Evolutionary conservation across 78 protist genomes (phyloP), one percentile per base, ranked within the genome.

Genomic region (Guillardia theta): DNA sequence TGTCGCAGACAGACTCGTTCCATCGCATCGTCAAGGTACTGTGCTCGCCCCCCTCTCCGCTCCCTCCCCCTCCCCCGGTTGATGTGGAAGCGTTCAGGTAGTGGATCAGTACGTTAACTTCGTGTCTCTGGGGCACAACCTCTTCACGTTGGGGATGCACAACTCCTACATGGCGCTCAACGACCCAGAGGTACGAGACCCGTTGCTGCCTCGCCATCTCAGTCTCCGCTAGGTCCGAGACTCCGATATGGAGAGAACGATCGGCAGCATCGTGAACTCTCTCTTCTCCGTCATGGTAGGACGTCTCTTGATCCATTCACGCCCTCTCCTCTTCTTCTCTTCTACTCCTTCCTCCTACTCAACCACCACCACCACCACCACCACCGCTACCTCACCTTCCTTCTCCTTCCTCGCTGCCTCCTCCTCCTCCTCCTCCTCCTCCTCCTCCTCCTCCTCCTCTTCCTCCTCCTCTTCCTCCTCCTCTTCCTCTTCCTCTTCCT

Each of bases 51-150:
- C 58, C 58, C 10, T 15, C 58, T 19, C 58, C 15, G 30, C 6
- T 6, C 27, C 70, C 27, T 24, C 6, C 39, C 21, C 70, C 39
- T 58, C 39, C 21, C 70, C 70, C 15, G 27, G 39, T 30, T 58
- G 21, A 58, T 58, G 39, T 30, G 70, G 2, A 30, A 58, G 6
- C 1, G 39, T 4, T 15, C 87, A 70, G 87, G 90, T 78, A 22
- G 45, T 78, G n/a, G 90, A 78, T 30, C 90, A 78, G 48, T 78
- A 78, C 90, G 22, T 78, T 46, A 43, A 43, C 90, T 78, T 78
- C 48, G 33, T 78, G 43, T 43, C 53, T 30, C 90, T 78, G 48
- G 39, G 33, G 53, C 90, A 78, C 90, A 21, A 1, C 48, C 90
- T 78, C 90, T 78, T 78, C 50, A n/a, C 50, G n/a, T 50, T 78